Evolutionary conservation across 1,284 basidiomycete species (phyloP).

Genomic region (Cronartium ribicola): DNA sequence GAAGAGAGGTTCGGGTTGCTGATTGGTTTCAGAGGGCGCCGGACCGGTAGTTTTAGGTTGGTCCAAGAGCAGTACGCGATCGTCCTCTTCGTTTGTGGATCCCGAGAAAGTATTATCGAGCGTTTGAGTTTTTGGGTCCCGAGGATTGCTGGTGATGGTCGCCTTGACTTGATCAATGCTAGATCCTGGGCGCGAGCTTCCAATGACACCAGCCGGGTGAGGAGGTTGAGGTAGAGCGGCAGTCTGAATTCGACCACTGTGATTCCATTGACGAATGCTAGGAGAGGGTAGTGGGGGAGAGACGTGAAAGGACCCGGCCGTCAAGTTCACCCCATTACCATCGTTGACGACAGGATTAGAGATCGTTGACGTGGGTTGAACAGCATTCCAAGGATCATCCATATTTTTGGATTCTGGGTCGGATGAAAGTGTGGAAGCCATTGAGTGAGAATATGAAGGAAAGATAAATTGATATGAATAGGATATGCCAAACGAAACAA

Average conservation of each 20-base stretch:
- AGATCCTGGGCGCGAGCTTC: constrained; percentile 35
- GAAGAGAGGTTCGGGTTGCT: constrained; percentile 4
- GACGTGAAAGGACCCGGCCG: background rate
- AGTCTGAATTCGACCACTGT: background rate
- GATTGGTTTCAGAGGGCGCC: background rate
- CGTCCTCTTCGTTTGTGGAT: background rate
- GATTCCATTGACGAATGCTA: background rate
- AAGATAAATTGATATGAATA: background rate
- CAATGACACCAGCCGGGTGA: constrained; percentile 30
- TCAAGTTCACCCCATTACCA: background rate
- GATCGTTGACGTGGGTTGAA: background rate
- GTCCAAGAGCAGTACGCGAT: background rate
- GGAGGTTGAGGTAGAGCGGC: background rate
- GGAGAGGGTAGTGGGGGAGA: background rate
- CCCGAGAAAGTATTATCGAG: background rate
- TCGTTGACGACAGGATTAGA: background rate
- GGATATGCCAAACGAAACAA: background rate
- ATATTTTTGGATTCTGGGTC: background rate
- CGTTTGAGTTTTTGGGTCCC: constrained; percentile 5
- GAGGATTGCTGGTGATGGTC: background rate
- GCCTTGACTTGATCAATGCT: constrained; percentile 19
- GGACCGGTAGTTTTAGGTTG: background rate
- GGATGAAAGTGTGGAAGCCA: constrained; percentile 5
- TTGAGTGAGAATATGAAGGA: background rate
- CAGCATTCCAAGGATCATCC: background rate